phyloP scores from a whole-genome alignment of 2,329 filamentous ascomycete species.

The Colletotrichum euphorbiae region DNA sequence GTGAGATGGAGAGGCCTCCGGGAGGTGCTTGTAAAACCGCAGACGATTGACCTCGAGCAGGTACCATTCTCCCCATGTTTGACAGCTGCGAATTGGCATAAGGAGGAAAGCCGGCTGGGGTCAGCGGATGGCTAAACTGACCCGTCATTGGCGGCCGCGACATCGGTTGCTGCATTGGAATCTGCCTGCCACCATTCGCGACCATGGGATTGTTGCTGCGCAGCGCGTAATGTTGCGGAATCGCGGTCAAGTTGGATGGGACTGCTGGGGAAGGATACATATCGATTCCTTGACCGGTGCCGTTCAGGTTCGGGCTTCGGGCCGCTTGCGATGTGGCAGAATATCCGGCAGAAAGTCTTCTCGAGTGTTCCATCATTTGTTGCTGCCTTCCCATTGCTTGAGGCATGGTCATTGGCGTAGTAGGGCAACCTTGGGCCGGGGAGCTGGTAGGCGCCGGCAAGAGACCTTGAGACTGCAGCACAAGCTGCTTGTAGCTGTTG shows the following conservation, averaged over 20 bases:
- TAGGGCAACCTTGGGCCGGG: too few relatives aligned
- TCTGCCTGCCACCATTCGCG: conserved; percentile 1
- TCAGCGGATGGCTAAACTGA: conserved; percentile 17
- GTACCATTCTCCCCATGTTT: not conserved
- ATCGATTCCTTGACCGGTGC: conserved; percentile 1
- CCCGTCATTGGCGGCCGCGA: not conserved
- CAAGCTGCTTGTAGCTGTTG: conserved; percentile 21
- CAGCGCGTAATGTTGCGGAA: conserved; percentile 14
- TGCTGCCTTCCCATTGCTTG: conserved; percentile 10
- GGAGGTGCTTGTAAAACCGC: conserved; percentile 28
- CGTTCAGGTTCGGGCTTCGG: not conserved
- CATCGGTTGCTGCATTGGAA: not conserved
- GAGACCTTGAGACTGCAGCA: not conserved
- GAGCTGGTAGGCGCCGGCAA: not conserved
- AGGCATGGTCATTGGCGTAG: not conserved
- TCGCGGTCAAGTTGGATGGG: not conserved
- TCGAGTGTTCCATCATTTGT: conserved; percentile 9
- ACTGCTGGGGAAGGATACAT: conserved; percentile 23
- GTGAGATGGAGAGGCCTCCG: conserved; percentile 24
- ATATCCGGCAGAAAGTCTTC: conserved; percentile 8
- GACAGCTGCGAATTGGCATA: conserved; percentile 23
- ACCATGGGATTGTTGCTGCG: not conserved
- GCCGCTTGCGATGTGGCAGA: not conserved
- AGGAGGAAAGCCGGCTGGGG: conserved; percentile 27
- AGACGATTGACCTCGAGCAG: conserved; percentile 13